Conservation (phyloP, 2,329 filamentous ascomycete genomes). For the Neofusicoccum ribis region DNA sequence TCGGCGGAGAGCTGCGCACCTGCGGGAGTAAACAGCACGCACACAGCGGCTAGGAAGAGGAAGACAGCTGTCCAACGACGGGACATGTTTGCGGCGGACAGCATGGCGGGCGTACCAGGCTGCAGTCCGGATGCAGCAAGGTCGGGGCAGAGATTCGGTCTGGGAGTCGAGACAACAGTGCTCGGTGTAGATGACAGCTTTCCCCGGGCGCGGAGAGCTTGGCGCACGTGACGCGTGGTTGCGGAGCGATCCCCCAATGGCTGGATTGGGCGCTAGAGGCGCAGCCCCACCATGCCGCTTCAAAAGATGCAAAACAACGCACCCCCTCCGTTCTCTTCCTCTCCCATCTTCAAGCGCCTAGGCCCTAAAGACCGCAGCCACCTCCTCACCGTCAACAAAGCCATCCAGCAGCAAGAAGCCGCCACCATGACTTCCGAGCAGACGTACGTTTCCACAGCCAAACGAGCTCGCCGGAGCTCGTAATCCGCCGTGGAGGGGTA, state of each 20-base stretch:
- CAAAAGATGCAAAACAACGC: conserved; percentile 21
- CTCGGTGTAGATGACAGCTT: conserved; percentile 17
- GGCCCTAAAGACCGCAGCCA: conserved; percentile 49
- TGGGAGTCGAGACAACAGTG: background rate
- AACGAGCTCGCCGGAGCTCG: background rate
- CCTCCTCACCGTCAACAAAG: conserved; percentile 35
- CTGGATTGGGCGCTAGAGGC: conserved; percentile 7
- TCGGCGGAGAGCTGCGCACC: conserved; percentile 29
- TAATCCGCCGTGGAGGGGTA: conserved; percentile 6
- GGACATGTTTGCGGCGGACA: conserved; percentile 42
- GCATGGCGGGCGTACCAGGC: conserved; percentile 11
- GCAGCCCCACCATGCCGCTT: conserved; percentile 18
- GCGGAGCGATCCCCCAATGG: conserved; percentile 17
- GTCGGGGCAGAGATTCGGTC: background rate
- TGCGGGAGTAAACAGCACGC: conserved; percentile 36
- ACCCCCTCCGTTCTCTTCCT: conserved; percentile 27
- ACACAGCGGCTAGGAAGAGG: conserved; percentile 35
- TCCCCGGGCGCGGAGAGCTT: conserved; percentile 19
- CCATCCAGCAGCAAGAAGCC: conserved; percentile 26
- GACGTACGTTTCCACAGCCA: conserved; percentile 64
- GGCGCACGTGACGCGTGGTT: conserved; percentile 8
- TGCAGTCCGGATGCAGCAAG: conserved; percentile 17
- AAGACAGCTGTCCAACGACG: conserved; percentile 61
- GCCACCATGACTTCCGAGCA: conserved; percentile 70
- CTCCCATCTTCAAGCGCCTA: conserved; percentile 49